A percentile compares a stretch with the other conserved stretches of the same genome.
phyloP scores from a whole-genome alignment of 2,329 filamentous ascomycete species.

The Botrytis pseudocinerea region DNA sequence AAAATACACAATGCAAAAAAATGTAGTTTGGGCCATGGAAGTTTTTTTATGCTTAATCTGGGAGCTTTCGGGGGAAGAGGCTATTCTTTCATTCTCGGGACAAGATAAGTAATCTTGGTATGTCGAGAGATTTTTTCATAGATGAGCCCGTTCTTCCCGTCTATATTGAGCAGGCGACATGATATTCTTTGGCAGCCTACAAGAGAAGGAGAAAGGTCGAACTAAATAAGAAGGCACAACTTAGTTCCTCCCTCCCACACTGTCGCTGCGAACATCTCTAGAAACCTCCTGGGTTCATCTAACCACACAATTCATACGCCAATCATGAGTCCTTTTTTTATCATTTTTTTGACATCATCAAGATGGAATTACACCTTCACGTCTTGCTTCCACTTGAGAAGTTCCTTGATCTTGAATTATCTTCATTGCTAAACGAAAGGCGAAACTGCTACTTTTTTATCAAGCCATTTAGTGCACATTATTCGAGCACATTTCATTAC shows the following conservation, averaged over 20 bases:
- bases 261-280: background rate
- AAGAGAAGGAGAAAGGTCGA: background rate
- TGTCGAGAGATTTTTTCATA: background rate
- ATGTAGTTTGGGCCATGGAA: background rate
- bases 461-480: background rate
- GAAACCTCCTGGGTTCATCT: background rate
- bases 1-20: background rate
- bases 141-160: background rate
- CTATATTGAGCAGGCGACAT: background rate
- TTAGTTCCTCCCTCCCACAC: background rate
- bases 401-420: background rate
- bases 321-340: background rate
- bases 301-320: background rate
- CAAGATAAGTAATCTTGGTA: background rate
- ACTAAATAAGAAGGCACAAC: background rate
- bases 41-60: background rate
- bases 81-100: background rate
- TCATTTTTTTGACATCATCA: fast-evolving
- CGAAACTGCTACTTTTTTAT: background rate
- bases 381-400: background rate
- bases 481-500: background rate
- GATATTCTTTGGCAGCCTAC: background rate
- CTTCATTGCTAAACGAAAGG: background rate
- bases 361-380: background rate
- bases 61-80: background rate